Base-by-base conservation (phyloP, 2,329 filamentous ascomycete species). In the Arthrobotrys sphaeroides region DNA sequence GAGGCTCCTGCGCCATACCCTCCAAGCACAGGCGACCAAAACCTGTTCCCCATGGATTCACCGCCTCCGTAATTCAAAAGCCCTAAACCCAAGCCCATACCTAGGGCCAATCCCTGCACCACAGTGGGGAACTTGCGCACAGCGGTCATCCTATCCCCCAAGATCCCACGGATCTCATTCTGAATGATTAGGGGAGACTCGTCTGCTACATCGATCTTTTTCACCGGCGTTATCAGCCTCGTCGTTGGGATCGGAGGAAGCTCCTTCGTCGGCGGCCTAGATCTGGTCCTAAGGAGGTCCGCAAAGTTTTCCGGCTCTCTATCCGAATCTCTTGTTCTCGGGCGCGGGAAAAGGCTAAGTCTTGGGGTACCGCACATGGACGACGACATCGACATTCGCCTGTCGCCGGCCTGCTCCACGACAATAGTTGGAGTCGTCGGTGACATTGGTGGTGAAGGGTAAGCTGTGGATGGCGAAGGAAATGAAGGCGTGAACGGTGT, bases 361-460 rank as follows among this genome's bases (percentile, higher is more conserved):
- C 60, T 47, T 2, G 73, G 73, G 10, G 65, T 59, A 22, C 57
- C 68, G 6, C 59, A 47, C 3, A 51, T 13, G 3, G 65, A 76
- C 24, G 64, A 65, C 24, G 64, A 65, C 24, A 76, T 60, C 3
- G 70, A 74, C 10, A 74, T 43, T 40, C 62, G 68, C 28, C 60
- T 62, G 12, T 74, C 70, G 6, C 43, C 16, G 2, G 73, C 65
- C 24, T 76, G 73, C 18, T 76, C 73, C 16, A 76, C 73, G 6
- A 76, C 22, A 33, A 76, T 76, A 9, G 73, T 70, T 43, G 73
- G 73, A 9, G 73, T 76, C 13, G 73, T 76, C 13, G 73, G 73
- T n/a, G 73, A 76, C 13, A 76, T 76, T 60, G 73, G 73, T 31
- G 73, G 73, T 10, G 73, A 76, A 3, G 73, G 73, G 45, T 76